Percentiles rank a stretch among this genome's conserved stretches.
These are phyloP conservation scores for Lentinula novae-zelandiae DNA, from an alignment of 1,284 basidiomycete species.

Conservation along the genomic window DNA sequence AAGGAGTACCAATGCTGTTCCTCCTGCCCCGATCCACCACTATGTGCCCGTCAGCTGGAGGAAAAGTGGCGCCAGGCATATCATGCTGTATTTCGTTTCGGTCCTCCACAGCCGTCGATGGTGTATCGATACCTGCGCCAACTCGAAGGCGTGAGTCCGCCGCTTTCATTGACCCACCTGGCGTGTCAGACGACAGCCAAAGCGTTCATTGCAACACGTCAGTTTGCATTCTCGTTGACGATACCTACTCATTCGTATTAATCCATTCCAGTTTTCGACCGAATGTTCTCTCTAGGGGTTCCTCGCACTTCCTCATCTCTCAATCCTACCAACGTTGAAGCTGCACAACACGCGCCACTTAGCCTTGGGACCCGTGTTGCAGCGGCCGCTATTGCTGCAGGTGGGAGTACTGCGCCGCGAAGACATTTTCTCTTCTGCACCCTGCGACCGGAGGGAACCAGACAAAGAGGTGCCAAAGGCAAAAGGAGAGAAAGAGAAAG, in stretches of 20 bases:
- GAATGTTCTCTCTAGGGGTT: constrained; percentile 86
- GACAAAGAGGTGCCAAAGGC: constrained; percentile 23
- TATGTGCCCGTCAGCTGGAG: constrained; percentile 84
- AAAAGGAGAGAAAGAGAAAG: background rate
- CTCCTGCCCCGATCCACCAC: constrained; percentile 77
- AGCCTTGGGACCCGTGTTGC: constrained; percentile 53
- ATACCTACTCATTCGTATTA: constrained; percentile 2
- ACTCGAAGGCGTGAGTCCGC: constrained; percentile 79
- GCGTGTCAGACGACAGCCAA: constrained; percentile 86
- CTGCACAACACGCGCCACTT: background rate
- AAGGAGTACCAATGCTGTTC: constrained; percentile 89
- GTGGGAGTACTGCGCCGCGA: constrained; percentile 60
- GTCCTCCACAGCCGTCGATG: constrained; percentile 85
- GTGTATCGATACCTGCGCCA: constrained; percentile 84
- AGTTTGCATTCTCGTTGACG: constrained; percentile 25
- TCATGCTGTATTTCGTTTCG: constrained; percentile 83
- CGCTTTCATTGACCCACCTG: constrained; percentile 75
- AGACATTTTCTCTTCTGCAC: constrained; percentile 80
- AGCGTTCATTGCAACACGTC: constrained; percentile 79
- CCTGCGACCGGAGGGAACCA: constrained; percentile 49
- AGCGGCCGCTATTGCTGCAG: constrained; percentile 51
- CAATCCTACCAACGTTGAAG: constrained; percentile 32
- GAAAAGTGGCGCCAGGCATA: constrained; percentile 93
- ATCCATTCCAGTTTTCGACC: constrained; percentile 69
- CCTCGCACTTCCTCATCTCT: constrained; percentile 66